A percentile compares a stretch with the other conserved stretches of the same genome.
phyloP scores from a whole-genome alignment of 495 filamentous ascomycete genomes.

The Melanomma pulvis-pyrius region DNA sequence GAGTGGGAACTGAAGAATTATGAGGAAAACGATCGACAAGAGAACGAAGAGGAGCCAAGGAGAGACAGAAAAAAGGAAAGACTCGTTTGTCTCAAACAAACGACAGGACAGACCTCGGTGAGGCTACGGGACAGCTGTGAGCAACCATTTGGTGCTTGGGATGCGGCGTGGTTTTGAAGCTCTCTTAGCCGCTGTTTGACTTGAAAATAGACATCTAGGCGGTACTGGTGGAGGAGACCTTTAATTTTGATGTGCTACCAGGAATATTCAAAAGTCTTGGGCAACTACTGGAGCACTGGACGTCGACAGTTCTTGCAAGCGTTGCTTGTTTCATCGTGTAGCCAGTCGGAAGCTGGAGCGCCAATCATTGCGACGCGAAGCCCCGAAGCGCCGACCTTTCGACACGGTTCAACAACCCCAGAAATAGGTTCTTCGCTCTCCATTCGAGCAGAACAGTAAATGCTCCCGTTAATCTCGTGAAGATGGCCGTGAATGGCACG shows the following conservation, averaged over 20 bases:
- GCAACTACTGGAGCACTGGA: neutral
- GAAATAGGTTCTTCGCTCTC: constrained; percentile 11
- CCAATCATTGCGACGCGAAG: neutral
- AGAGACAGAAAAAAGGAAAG: constrained; percentile 12
- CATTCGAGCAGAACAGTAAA: neutral
- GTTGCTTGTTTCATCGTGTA: neutral
- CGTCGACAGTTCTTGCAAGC: neutral
- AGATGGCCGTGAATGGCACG: neutral
- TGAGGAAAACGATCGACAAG: constrained; percentile 35
- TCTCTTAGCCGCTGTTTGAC: constrained; percentile 40
- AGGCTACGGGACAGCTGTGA: constrained; percentile 8
- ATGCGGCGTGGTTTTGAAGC: constrained; percentile 32
- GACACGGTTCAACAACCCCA: neutral
- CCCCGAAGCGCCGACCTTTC: neutral
- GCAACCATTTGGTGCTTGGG: constrained; percentile 5
- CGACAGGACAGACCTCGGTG: constrained; percentile 24
- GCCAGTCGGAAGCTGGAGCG: constrained; percentile 8
- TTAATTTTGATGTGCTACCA: constrained; percentile 18
- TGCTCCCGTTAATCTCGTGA: neutral
- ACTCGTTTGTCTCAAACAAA: constrained; percentile 26
- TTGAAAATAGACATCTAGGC: constrained; percentile 19
- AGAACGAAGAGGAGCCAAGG: constrained; percentile 11
- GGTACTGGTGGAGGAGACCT: constrained; percentile 33
- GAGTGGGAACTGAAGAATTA: constrained; percentile 21
- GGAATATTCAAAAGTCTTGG: constrained; percentile 7